These are phyloP conservation scores for Colletotrichum viniferum DNA, from an alignment of 2,329 filamentous ascomycete species.

Conservation along the genomic window DNA sequence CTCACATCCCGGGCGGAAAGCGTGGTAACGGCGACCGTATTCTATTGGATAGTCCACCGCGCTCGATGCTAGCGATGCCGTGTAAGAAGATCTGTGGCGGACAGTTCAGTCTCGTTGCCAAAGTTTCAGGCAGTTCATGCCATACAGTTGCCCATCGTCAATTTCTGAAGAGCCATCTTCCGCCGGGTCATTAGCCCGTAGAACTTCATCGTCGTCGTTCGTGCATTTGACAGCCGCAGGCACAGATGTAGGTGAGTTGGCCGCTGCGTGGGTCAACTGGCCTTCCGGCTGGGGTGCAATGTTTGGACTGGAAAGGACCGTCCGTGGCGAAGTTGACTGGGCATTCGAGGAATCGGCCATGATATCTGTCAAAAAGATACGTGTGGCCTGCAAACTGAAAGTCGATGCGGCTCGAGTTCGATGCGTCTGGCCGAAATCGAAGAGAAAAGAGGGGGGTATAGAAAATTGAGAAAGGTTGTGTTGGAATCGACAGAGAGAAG, in stretches of 20 bases:
- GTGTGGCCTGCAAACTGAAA: background rate
- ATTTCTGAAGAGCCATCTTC: background rate
- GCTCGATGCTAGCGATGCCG: background rate
- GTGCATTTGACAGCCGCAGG: background rate
- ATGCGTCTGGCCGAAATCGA: background rate
- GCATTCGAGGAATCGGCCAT: background rate
- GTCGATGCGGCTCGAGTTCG: rapidly evolving
- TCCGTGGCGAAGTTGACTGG: background rate
- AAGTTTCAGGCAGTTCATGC: rapidly evolving
- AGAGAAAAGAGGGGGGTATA: background rate
- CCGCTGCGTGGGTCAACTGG: background rate
- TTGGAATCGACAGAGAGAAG: background rate
- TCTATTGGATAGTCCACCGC: background rate
- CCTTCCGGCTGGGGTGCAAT: background rate
- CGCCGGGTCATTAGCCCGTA: background rate
- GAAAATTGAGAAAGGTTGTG: background rate
- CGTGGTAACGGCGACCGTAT: background rate
- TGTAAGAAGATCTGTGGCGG: background rate
- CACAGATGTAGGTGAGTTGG: background rate
- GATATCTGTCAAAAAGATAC: background rate
- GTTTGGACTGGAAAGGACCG: background rate
- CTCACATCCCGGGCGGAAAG: background rate
- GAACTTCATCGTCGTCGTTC: background rate
- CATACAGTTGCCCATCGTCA: background rate
- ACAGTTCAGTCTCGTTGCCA: background rate